A percentile compares a stretch with the other conserved stretches of the same genome.
These are phyloP conservation scores for Erodium texanum DNA, from an alignment of 441 rosid genomes.

Conservation along the genomic window DNA sequence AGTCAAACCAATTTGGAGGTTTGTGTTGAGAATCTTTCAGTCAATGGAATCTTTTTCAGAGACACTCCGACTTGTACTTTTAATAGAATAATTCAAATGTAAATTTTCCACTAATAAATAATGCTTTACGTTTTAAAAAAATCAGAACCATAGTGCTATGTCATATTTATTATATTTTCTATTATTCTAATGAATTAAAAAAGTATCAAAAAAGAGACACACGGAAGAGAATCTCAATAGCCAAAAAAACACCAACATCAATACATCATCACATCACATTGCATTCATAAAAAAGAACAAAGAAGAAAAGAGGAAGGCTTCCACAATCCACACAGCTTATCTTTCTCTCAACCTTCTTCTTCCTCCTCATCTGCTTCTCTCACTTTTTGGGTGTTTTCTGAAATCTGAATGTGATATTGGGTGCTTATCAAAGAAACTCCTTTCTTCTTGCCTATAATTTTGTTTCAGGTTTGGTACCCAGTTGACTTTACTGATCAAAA, in stretches of 20 bases:
- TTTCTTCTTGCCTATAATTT: neutral
- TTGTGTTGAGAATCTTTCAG: conserved; percentile 17
- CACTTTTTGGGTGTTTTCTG: neutral
- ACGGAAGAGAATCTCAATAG: neutral
- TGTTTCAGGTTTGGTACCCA: neutral
- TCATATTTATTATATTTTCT: neutral
- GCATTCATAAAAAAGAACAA: neutral
- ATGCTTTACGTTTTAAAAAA: neutral
- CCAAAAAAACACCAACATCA: conserved; percentile 10
- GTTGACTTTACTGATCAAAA: conserved; percentile 1
- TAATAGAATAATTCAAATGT: neutral
- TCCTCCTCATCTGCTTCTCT: neutral
- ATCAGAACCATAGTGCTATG: neutral
- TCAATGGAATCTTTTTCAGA: conserved; percentile 17
- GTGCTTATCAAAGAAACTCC: neutral
- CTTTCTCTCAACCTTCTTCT: conserved; percentile 4
- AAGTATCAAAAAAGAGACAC: neutral
- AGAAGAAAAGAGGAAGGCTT: neutral
- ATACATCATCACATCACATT: neutral
- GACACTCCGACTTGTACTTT: neutral
- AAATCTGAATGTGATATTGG: neutral
- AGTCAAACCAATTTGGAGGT: conserved; percentile 6
- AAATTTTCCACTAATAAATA: neutral
- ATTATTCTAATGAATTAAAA: neutral
- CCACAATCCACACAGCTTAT: conserved; percentile 1